Percentiles rank a stretch among this genome's conserved stretches.
Evolutionary conservation across 2,329 filamentous ascomycete species (phyloP).

Genomic region (Aschersonia sp.): DNA sequence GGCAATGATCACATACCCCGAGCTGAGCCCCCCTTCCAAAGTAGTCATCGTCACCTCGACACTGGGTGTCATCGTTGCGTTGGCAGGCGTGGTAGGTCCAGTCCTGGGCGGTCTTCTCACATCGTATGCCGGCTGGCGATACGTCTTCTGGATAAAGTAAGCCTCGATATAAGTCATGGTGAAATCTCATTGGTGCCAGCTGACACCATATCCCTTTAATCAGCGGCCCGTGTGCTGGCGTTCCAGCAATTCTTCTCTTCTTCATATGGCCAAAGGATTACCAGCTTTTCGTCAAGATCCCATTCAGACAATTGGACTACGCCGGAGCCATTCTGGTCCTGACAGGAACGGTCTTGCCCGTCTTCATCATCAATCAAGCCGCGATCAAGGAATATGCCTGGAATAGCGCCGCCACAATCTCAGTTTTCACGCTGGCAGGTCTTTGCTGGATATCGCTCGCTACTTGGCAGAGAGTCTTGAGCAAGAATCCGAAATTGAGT

Average conservation of each 20-base stretch:
- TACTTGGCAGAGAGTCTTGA: constrained; percentile 7
- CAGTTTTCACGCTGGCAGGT: constrained; percentile 6
- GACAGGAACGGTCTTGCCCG: constrained; percentile 8
- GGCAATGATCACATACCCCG: constrained; percentile 38
- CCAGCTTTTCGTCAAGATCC: constrained; percentile 20
- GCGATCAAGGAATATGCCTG: constrained; percentile 9
- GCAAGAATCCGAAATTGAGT: constrained; percentile 3
- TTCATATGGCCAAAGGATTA: constrained; percentile 33
- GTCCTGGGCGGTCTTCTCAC: constrained; percentile 36
- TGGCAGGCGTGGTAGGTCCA: constrained; percentile 37
- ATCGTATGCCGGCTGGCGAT: constrained; percentile 33
- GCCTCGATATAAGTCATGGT: constrained; percentile 5
- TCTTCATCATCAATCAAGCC: constrained; percentile 10
- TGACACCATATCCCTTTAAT: not conserved
- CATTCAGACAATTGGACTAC: constrained; percentile 36
- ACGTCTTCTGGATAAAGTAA: constrained; percentile 46
- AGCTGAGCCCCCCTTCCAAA: constrained; percentile 27
- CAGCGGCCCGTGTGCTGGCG: constrained; percentile 33
- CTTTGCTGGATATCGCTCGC: constrained; percentile 8
- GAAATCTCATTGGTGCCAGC: not conserved
- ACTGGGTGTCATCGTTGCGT: constrained; percentile 32
- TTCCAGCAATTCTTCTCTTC: constrained; percentile 30
- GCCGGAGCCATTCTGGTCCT: constrained; percentile 25
- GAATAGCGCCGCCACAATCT: constrained; percentile 7
- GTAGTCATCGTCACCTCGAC: constrained; percentile 29